Percentiles rank a stretch among this genome's conserved stretches.
Conservation (phyloP, 179 eudicot genomes). For the Monotropa hypopitys region DNA sequence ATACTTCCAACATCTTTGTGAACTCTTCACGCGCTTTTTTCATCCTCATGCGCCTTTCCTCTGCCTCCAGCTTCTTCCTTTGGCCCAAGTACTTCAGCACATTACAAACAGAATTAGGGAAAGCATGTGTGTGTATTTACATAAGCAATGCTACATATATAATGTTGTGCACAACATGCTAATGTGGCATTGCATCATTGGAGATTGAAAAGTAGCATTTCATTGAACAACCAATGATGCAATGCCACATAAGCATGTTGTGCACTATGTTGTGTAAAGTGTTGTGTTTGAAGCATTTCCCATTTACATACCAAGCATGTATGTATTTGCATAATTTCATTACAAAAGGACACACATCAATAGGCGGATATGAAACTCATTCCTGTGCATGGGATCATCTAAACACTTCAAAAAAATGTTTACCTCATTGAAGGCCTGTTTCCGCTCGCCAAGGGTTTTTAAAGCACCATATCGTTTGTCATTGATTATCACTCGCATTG, state of each 20-base stretch:
- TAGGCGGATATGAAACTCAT: neutral
- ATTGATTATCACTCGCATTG: slow-evolving; percentile 89
- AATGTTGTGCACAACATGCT: too few species aligned
- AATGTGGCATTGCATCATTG: too few species aligned
- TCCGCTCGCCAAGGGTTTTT: slow-evolving; percentile 88
- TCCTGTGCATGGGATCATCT: neutral
- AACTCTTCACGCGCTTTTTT: slow-evolving; percentile 90
- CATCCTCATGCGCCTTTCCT: slow-evolving; percentile 82
- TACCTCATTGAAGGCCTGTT: slow-evolving; percentile 98
- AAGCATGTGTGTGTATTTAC: neutral
- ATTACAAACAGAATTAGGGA: neutral
- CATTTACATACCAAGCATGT: neutral
- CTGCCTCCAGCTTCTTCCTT: slow-evolving; percentile 84
- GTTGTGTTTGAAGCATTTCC: too few species aligned
- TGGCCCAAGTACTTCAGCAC: slow-evolving; percentile 71
- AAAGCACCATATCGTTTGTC: slow-evolving; percentile 88
- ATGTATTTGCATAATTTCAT: neutral
- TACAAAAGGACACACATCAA: neutral
- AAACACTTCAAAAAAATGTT: neutral
- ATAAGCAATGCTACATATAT: too few species aligned
- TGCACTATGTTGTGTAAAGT: too few species aligned
- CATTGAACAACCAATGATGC: too few species aligned
- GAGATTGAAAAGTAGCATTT: too few species aligned
- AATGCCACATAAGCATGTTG: too few species aligned
- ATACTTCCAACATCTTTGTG: slow-evolving; percentile 85